Evolutionary conservation across 2,329 filamentous ascomycete genomes (phyloP).

Genomic region (Aschersonia sp.): DNA sequence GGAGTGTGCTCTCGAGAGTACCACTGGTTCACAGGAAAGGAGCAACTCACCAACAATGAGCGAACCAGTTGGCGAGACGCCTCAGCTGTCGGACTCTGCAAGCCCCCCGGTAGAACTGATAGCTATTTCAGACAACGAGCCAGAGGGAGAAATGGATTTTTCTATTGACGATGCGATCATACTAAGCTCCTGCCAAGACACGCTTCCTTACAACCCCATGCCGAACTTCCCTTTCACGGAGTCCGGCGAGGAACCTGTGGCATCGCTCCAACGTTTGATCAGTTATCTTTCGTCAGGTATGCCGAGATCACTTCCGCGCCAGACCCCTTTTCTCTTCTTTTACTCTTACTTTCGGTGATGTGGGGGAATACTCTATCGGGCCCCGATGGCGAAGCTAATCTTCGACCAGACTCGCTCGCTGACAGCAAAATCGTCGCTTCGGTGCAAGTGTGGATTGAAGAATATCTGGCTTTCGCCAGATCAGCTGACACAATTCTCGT

Average conservation of each 20-base stretch:
- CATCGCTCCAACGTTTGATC: constrained; percentile 20
- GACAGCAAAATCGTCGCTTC: constrained; percentile 28
- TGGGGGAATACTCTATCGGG: no score
- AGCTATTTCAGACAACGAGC: constrained; percentile 18
- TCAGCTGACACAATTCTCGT: constrained; percentile 18
- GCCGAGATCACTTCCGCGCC: not conserved
- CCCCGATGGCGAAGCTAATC: not conserved
- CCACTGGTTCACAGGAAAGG: not conserved
- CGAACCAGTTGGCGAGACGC: not conserved
- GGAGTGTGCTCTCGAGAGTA: not conserved
- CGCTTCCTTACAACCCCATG: constrained; percentile 24
- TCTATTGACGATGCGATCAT: constrained; percentile 17
- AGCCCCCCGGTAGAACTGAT: constrained; percentile 31
- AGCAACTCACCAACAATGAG: not conserved
- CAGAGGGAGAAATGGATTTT: constrained; percentile 13
- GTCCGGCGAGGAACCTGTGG: constrained; percentile 13
- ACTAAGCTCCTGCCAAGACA: constrained; percentile 9
- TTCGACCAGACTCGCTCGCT: constrained; percentile 21
- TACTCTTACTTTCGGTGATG: not conserved
- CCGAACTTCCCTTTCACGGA: constrained; percentile 30
- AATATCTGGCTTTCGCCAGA: constrained; percentile 27
- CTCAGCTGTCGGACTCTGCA: constrained; percentile 15
- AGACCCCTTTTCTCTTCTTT: not conserved
- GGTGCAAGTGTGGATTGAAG: constrained; percentile 35
- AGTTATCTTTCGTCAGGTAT: constrained; percentile 21